Conservation (phyloP, 257 asterid genomes). For the Mitragyna speciosa region DNA sequence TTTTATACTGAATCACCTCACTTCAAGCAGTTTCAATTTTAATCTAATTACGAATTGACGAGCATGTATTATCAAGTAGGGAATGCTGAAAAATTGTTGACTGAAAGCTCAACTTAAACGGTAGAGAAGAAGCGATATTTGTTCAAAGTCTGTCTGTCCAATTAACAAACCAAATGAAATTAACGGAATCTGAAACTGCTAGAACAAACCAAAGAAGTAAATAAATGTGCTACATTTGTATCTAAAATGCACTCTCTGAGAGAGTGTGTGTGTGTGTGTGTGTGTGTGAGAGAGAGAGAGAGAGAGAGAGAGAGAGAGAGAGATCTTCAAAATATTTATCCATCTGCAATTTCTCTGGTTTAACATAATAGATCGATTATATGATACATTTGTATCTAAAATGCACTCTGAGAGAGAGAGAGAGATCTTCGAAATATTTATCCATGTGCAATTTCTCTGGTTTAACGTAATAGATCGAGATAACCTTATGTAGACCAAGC, state of each 20-base stretch:
- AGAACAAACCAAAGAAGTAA: neutral
- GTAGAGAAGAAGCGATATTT: neutral
- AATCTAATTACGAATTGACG: neutral
- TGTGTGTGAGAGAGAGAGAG: too few relatives aligned
- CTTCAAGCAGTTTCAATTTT: neutral
- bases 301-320: neutral
- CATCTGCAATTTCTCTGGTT: neutral
- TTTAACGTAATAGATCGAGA: neutral
- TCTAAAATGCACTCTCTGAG: neutral
- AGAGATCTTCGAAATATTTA: neutral
- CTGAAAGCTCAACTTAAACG: neutral
- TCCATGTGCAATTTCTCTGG: neutral
- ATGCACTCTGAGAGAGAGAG: neutral
- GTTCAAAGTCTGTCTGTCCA: neutral
- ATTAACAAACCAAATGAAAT: neutral
- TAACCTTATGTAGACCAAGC: neutral
- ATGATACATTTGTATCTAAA: neutral
- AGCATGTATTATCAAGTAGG: neutral
- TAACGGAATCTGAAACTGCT: neutral
- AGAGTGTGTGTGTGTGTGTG: too few relatives aligned
- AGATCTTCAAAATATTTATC: neutral
- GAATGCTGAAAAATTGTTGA: neutral
- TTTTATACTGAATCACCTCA: neutral
- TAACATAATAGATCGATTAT: too few relatives aligned
- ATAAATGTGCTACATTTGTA: neutral